Base-by-base conservation (phyloP, 2,329 filamentous ascomycete species). In the Hypoxylon sp. region DNA sequence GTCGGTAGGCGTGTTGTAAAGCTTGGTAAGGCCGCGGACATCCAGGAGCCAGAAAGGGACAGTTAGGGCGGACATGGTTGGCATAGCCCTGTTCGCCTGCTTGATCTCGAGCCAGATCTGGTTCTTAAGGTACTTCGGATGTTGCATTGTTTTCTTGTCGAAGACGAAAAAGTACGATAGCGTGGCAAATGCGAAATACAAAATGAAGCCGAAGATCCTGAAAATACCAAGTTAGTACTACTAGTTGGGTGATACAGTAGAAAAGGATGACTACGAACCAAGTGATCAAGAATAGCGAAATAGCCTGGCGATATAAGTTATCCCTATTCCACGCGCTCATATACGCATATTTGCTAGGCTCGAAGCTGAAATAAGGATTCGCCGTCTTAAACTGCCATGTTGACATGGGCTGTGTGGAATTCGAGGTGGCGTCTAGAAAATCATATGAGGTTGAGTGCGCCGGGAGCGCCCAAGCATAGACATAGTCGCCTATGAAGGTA, bases 121-220 rank as follows among this genome's bases (percentile, higher is more conserved):
- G 82, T 97, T 95, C 83, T 96, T 97, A 77, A 98, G 91, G 81
- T 95, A 98, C 78, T 96, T 96, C 52, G 95, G 95, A 80, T 98
- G 95, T 58, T 93, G 85, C 81, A 95, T 90, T 48, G 93, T 96
- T 46, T 89, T 87, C 81, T 98, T 96, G 82, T 98, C 94, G 83
- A 97, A 98, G 78, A 98, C 86, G 82, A 97, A 91, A 76, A 91
- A 76, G 82, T 97, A 98, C 14, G 94, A 97, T 17, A 97, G 85
- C 5, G 90, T 86, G 3, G 94, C 92, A 78, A 93, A 94, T 71
- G 93, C 75, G 80, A 95, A 97, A 86, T 98, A 98, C 62, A 96
- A 85, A 51, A 94, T 72, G 35, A 94, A 81, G 61, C 94, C 95
- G 76, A 97, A 97, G 74, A 97, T 80, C 91, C 94, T 98, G 52